Evolutionary conservation across 2,329 filamentous ascomycete genomes (phyloP).

Genomic region (Ceratocystis diversiconidia): DNA sequence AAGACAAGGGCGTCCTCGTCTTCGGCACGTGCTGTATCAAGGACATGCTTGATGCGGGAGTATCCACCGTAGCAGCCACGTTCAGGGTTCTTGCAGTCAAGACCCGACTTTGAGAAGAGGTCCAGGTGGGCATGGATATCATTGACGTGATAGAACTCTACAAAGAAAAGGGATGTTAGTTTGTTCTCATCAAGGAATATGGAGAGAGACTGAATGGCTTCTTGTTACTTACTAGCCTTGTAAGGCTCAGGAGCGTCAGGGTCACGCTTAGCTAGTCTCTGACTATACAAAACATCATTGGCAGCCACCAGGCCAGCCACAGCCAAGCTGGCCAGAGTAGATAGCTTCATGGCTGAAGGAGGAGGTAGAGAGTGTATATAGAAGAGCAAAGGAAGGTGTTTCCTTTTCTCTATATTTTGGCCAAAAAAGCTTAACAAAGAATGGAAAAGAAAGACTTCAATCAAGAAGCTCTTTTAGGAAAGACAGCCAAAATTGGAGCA

Average conservation of each 20-base stretch:
- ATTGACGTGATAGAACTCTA: constrained; percentile 54
- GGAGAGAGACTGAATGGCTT: neutral
- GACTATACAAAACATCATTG: constrained; percentile 37
- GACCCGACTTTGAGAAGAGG: constrained; percentile 45
- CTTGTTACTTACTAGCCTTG: constrained; percentile 33
- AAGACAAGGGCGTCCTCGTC: constrained; percentile 49
- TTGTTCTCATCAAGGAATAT: neutral
- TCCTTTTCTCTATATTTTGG: neutral
- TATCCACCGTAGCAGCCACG: constrained; percentile 51
- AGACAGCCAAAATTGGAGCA: neutral
- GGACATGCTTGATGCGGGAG: constrained; percentile 45
- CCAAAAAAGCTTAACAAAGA: neutral
- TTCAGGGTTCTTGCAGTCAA: constrained; percentile 43
- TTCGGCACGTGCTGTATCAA: constrained; percentile 41
- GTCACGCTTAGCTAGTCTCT: constrained; percentile 35
- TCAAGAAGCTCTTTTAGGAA: neutral
- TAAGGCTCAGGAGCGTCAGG: constrained; percentile 36
- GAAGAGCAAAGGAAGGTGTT: neutral
- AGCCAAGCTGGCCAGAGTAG: constrained; percentile 19
- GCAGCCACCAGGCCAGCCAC: constrained; percentile 24
- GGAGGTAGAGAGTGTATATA: neutral
- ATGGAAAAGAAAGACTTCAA: neutral
- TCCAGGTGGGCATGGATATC: constrained; percentile 55
- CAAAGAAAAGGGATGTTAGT: neutral
- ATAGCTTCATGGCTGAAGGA: constrained; percentile 11